Evolutionary conservation across 768 basidiomycete species (phyloP).

Genomic region (Gautieria morchelliformis): DNA sequence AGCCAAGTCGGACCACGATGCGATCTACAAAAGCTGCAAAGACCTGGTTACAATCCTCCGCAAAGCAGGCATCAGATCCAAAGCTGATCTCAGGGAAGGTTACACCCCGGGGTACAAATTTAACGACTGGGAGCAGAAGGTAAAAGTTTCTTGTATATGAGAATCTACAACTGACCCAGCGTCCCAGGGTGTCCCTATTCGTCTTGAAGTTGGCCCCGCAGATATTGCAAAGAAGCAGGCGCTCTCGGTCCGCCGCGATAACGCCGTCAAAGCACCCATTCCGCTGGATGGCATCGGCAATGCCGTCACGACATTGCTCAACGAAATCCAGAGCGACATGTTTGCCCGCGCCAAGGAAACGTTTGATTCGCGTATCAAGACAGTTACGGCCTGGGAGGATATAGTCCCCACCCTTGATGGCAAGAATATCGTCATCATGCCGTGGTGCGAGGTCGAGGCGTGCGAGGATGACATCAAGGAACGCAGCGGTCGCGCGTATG

Average conservation of each 20-base stretch:
- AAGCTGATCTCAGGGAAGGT: constrained; percentile 86
- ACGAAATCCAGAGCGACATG: constrained; percentile 86
- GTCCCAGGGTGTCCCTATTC: constrained; percentile 83
- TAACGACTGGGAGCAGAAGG: constrained; percentile 99
- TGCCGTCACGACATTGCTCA: constrained; percentile 56
- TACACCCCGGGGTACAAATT: constrained; percentile 99
- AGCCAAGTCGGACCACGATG: constrained; percentile 63
- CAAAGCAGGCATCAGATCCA: constrained; percentile 68
- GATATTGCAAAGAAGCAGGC: constrained; percentile 81
- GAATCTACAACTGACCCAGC: neutral
- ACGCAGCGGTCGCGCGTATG: constrained; percentile 74
- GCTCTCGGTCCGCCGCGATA: constrained; percentile 74
- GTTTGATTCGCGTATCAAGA: constrained; percentile 62
- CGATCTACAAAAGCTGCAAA: constrained; percentile 70
- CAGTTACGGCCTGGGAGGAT: constrained; percentile 82
- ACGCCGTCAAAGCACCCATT: constrained; percentile 49
- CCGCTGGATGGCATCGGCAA: constrained; percentile 37
- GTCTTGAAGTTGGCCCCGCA: constrained; percentile 93
- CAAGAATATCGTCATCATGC: constrained; percentile 81
- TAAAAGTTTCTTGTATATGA: constrained; percentile 20
- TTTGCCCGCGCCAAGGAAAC: constrained; percentile 63
- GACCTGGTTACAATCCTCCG: constrained; percentile 66
- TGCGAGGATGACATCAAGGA: constrained; percentile 99
- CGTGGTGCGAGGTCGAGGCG: constrained; percentile 89
- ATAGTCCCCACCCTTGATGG: constrained; percentile 84